Evolutionary conservation across 495 filamentous ascomycete species (phyloP), one percentile per base, ranked within the genome.

Genomic region (Clavariopsis aquatica): DNA sequence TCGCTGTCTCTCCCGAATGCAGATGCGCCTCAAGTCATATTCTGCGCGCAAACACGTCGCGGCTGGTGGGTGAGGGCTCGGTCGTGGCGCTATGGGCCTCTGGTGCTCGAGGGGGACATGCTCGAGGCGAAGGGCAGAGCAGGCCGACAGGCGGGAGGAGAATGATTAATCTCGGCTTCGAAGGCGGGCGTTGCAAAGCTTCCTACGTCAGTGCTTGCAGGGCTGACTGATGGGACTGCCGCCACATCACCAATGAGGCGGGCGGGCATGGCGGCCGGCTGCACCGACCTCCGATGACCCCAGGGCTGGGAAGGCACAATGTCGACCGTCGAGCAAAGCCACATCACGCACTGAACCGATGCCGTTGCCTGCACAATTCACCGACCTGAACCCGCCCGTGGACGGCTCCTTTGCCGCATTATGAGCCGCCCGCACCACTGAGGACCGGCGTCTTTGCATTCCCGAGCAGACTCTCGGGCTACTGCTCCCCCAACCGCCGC

Each of bases 11-110:
- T 59, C 38, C 45, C 13, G 31, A 46, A 57, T 49, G 28, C 63
- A n/a, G n/a, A n/a, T 60, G 22, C 3, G 41, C 9, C 1, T 58
- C 52, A 67, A 45, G 31, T 34, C 64, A 67, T 67, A 45, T 31
- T 53, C 38, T 23, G 19, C 20, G n/a, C 47, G 47, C 7, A 8
- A 13, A 24, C 20, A 22, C 9, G 49, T 24, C 29, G 28, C 3
- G 26, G 28, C 13, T 43, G 52, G 31, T 3, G 13, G 23, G 38
- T 19, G 43, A 46, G 56, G 20, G 43, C 49, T 31, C 43, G 52
- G 5, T 49, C n/a, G 46, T 17, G 41, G 45, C 1, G 31, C 19
- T 53, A 36, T n/a, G 46, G 58, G 9, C 43, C 23, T 19, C 38
- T 20, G 54, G 51, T 22, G 46, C 47, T 38, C 56, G 26, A n/a